Conservation (phyloP, 2,329 filamentous ascomycete species). For the Epichloe amarillans region DNA sequence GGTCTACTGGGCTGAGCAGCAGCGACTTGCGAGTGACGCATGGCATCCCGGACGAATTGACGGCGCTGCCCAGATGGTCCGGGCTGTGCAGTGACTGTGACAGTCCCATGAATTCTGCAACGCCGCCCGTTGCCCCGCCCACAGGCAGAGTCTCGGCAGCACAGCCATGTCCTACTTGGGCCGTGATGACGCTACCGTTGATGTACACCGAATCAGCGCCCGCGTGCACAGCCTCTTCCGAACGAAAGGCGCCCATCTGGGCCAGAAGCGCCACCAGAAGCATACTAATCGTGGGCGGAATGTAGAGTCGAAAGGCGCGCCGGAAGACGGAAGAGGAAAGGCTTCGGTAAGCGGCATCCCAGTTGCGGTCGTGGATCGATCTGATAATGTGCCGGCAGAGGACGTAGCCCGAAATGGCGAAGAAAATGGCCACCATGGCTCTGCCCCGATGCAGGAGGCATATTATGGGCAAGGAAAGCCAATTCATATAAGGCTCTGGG, state of each 20-base stretch:
- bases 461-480: slow-evolving; percentile 24
- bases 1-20: background rate
- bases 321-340: slow-evolving; percentile 25
- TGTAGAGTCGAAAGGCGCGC: slow-evolving; percentile 26
- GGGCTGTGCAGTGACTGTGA: background rate
- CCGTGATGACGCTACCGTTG: slow-evolving; percentile 11
- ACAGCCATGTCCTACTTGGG: background rate
- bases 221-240: slow-evolving; percentile 22
- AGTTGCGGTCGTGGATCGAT: slow-evolving; percentile 22
- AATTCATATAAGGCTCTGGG: slow-evolving; percentile 20
- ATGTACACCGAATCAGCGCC: slow-evolving; percentile 26
- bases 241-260: slow-evolving; percentile 23
- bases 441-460: slow-evolving; percentile 26
- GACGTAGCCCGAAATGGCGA: slow-evolving; percentile 30
- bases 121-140: background rate
- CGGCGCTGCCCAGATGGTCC: background rate
- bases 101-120: background rate
- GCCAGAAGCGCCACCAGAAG: slow-evolving; percentile 25
- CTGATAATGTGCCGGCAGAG: slow-evolving; percentile 24
- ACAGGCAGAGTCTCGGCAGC: background rate
- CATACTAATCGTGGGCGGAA: slow-evolving; percentile 28
- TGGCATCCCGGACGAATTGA: background rate
- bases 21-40: background rate
- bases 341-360: slow-evolving; percentile 22
- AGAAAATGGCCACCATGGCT: slow-evolving; percentile 30